A percentile compares a stretch with the other conserved stretches of the same genome.
phyloP scores from a whole-genome alignment of 2,329 filamentous ascomycete genomes.

The Knufia petricola region DNA sequence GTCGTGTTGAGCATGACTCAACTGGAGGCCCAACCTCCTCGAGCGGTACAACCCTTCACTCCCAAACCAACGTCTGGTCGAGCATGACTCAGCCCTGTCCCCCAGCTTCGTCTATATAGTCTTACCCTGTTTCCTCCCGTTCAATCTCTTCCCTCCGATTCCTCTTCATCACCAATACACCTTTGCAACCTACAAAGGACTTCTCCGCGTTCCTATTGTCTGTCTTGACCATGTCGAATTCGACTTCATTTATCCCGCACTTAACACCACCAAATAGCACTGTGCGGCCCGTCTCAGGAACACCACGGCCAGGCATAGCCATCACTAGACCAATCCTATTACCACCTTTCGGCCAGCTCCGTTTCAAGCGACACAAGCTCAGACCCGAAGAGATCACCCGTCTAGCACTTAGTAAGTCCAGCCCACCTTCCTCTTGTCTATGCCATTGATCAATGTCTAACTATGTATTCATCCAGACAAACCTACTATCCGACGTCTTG shows the following conservation, averaged over 20 bases:
- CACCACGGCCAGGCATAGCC: not conserved
- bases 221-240: too few species aligned
- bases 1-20: too few species aligned
- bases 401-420: constrained; percentile 7
- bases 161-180: constrained; percentile 12
- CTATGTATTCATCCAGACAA: constrained; percentile 9
- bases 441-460: too few species aligned
- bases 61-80: too few species aligned
- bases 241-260: not conserved
- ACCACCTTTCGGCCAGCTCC: not conserved
- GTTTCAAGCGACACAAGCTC: not conserved
- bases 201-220: too few species aligned
- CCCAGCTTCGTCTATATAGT: too few species aligned
- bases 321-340: not conserved
- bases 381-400: not conserved
- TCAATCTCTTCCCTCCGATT: constrained; percentile 1
- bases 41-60: too few species aligned
- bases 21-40: too few species aligned
- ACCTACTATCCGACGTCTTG: constrained; percentile 26
- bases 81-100: too few species aligned
- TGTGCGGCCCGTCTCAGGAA: too few species aligned
- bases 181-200: constrained; percentile 16
- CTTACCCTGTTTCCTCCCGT: constrained; percentile 20
- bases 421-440: too few species aligned
- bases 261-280: not conserved